These are phyloP conservation scores for Sporodiniella umbellata DNA, from an alignment of 371 early-diverging fungal genomes.

Conservation along the genomic window DNA sequence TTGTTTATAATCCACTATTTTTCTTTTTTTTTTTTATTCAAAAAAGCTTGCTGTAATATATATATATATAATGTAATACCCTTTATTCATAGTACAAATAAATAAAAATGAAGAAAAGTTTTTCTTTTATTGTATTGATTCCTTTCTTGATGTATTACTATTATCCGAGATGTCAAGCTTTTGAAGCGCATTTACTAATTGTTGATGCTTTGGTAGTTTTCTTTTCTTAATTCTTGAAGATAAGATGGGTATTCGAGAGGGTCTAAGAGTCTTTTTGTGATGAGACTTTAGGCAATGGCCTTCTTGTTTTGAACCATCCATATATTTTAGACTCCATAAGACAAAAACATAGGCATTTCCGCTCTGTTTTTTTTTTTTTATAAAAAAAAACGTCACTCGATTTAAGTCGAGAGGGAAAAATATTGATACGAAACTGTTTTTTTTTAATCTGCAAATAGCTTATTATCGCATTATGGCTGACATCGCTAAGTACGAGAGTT, in stretches of 20 bases:
- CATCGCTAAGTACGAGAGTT: not conserved
- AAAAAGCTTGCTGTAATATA: constrained; percentile 1
- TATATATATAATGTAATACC: not conserved
- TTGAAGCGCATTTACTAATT: not conserved
- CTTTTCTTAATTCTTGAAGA: not conserved
- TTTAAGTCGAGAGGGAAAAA: too few species aligned
- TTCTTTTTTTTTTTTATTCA: not conserved
- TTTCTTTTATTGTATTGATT: not conserved
- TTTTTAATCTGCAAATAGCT: too few species aligned
- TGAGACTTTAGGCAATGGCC: too few species aligned
- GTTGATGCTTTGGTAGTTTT: not conserved
- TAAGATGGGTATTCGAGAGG: constrained; percentile 1
- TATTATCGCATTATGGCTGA: not conserved
- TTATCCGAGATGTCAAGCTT: not conserved
- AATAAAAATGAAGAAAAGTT: not conserved
- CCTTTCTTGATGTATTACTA: not conserved
- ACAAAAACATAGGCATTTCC: too few species aligned
- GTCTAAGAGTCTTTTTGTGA: not conserved
- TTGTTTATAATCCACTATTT: not conserved
- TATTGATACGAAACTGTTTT: too few species aligned
- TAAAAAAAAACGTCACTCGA: too few species aligned
- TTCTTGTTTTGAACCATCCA: too few species aligned
- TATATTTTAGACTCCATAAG: not conserved
- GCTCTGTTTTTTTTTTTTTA: too few species aligned
- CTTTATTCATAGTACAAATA: not conserved